Evolutionary conservation across 371 early-diverging fungal genomes (phyloP).

Genomic region (Spraguea lophii): DNA sequence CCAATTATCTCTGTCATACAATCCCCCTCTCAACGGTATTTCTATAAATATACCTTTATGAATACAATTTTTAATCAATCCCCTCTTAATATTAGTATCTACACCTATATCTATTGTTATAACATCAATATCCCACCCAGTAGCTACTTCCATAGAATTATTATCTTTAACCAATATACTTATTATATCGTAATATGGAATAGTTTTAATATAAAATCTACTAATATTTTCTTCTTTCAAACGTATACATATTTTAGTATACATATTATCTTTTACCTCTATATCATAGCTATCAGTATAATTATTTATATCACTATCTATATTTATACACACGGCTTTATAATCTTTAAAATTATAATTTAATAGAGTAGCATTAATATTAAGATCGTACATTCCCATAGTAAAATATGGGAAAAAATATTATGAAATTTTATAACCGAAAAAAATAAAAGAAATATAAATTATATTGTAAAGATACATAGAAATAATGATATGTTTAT

Average conservation of each 20-base stretch:
- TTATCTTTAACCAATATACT: neutral
- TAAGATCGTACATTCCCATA: too few species aligned
- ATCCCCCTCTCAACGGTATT: constrained; percentile 1
- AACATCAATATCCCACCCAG: constrained; percentile 8
- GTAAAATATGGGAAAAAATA: too few species aligned
- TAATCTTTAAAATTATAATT: too few species aligned
- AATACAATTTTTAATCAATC: constrained; percentile 4
- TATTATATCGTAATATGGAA: neutral
- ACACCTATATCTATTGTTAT: constrained; percentile 8
- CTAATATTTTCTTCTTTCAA: neutral
- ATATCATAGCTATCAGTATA: too few species aligned
- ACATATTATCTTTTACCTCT: too few species aligned
- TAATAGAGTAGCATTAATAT: too few species aligned
- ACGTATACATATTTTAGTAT: neutral
- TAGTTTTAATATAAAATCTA: neutral
- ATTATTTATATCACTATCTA: too few species aligned
- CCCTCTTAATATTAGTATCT: neutral
- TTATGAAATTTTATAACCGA: too few species aligned
- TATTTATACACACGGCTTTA: too few species aligned
- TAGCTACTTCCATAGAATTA: neutral
- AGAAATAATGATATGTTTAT: too few species aligned
- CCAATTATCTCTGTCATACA: constrained; percentile 12
- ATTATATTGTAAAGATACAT: too few species aligned
- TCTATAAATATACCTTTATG: constrained; percentile 15
- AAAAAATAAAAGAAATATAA: too few species aligned